Evolutionary conservation across 2,329 filamentous ascomycete genomes (phyloP), one percentile per base, ranked within the genome.

Genomic region (Zalaria obscura): DNA sequence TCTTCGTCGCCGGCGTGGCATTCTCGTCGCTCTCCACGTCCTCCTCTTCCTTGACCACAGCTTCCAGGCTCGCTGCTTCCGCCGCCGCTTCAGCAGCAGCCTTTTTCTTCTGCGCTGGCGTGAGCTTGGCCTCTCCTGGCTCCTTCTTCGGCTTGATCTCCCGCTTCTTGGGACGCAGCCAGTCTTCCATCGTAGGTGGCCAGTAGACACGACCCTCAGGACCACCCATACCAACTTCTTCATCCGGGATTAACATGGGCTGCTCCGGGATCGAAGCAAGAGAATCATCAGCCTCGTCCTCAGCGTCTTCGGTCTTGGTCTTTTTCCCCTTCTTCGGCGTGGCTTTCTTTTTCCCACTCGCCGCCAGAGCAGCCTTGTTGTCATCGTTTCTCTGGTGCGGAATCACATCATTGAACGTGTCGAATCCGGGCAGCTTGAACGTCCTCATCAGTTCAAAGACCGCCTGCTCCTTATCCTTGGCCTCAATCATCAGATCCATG

Each of bases 401-500:
- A 2, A 89, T 67, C 2, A 96, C 67, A 41, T 93, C 78, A 50
- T 81, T 82, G 55, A 93, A 77, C 0, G 63, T 72, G 18, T 91
- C 70, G 62, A 78, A 83, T 0, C 87, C 87, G 0, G 87, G 84
- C 0, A 96, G 68, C 52, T 80, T 87, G 59, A 87, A 93, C 0
- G 71, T 87, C 25, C 82, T 74, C 87, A 95, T 95, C 11, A 96
- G 70, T 48, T 93, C 86, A 52, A 96, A 93, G 0, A 95, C 86
- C 0, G 89, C 87, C 60, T 96, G 89, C 58, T 96, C 89, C 61
- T 96, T 96, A 56, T 95, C 89, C 59, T 96, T 96, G 38, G 89
- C 89, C 64, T 96, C 89, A 45, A 96, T 95, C 89, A 96, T 96
- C n/a, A 96, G 68, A 55, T 95, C 89, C 81, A 93, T 91, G 28